A percentile compares a stretch with the other conserved stretches of the same genome.
Conservation (phyloP, 2,329 filamentous ascomycete species). For the Setomelanomma holmii region DNA sequence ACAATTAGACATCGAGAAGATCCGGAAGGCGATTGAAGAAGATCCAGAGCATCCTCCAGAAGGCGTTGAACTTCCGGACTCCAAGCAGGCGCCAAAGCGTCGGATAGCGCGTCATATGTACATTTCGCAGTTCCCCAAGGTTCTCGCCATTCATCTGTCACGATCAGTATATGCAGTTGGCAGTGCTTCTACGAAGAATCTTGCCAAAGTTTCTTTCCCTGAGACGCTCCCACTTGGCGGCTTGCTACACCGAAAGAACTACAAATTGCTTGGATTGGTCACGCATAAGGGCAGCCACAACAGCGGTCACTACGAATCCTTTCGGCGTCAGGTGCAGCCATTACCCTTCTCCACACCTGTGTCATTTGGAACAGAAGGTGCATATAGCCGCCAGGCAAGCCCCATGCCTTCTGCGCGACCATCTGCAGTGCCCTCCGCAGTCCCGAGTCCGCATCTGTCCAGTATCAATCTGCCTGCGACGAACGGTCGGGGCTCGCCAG, state of each 20-base stretch:
- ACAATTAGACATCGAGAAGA: constrained; percentile 66
- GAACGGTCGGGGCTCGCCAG: constrained; percentile 35
- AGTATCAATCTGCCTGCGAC: constrained; percentile 34
- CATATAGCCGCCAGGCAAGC: constrained; percentile 70
- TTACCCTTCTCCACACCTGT: constrained; percentile 83
- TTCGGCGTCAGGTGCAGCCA: constrained; percentile 81
- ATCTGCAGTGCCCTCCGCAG: constrained; percentile 45
- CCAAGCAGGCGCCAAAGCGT: constrained; percentile 76
- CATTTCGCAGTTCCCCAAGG: constrained; percentile 85
- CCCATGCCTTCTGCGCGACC: constrained; percentile 53
- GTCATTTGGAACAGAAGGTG: constrained; percentile 76
- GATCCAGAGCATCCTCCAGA: constrained; percentile 81
- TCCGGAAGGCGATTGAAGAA: constrained; percentile 74
- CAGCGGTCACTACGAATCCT: constrained; percentile 96
- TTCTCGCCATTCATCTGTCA: constrained; percentile 90
- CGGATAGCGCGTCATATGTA: constrained; percentile 87
- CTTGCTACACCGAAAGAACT: constrained; percentile 77
- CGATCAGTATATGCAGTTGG: constrained; percentile 87
- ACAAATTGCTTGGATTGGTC: constrained; percentile 84
- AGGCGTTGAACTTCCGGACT: constrained; percentile 76
- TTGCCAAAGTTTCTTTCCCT: constrained; percentile 91
- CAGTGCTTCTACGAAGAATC: constrained; percentile 85
- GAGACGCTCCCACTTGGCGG: constrained; percentile 85
- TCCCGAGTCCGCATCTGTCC: constrained; percentile 57
- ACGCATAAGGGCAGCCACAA: constrained; percentile 96